Conservation (phyloP, 2,329 filamentous ascomycete genomes). For the Daldinia sp. region DNA sequence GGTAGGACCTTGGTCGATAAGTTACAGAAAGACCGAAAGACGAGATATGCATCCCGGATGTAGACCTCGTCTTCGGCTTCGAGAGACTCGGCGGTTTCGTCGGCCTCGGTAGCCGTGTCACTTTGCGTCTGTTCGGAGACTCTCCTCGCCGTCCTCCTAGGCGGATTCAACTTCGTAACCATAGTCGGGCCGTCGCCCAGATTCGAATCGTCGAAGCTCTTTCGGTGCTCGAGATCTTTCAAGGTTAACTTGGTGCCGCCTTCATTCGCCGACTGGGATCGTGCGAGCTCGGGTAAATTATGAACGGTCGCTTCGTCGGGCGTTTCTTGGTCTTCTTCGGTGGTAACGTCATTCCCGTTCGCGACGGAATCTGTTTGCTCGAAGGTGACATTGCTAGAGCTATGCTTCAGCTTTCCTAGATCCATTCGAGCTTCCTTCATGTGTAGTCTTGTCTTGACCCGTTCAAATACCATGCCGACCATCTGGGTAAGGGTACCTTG, state of each 20-base stretch:
- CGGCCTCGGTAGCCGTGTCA: constrained; percentile 62
- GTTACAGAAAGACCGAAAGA: constrained; percentile 98
- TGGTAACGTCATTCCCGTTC: constrained; percentile 45
- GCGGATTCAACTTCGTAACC: constrained; percentile 67
- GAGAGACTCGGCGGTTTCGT: constrained; percentile 66
- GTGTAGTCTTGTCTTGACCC: constrained; percentile 85
- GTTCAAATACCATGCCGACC: constrained; percentile 97
- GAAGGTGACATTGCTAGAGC: constrained; percentile 61
- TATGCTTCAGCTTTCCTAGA: constrained; percentile 60
- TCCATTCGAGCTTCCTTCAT: constrained; percentile 83
- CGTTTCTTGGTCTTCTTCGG: constrained; percentile 51
- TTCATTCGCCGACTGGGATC: constrained; percentile 46
- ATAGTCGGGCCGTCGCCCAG: constrained; percentile 73
- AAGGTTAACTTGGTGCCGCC: constrained; percentile 66
- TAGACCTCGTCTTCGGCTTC: constrained; percentile 92
- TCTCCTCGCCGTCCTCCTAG: constrained; percentile 54
- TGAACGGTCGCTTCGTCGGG: constrained; percentile 47
- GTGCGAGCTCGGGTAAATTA: constrained; percentile 40
- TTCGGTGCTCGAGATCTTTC: constrained; percentile 72
- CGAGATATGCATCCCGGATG: constrained; percentile 94
- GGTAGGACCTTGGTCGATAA: constrained; percentile 91
- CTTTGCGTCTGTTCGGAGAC: constrained; percentile 62
- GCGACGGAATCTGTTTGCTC: constrained; percentile 54
- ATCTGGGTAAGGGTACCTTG: constrained; percentile 98
- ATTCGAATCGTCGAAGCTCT: constrained; percentile 74